Evolutionary conservation across 2,329 filamentous ascomycete species (phyloP).

Genomic region (Fusarium tricinctum): DNA sequence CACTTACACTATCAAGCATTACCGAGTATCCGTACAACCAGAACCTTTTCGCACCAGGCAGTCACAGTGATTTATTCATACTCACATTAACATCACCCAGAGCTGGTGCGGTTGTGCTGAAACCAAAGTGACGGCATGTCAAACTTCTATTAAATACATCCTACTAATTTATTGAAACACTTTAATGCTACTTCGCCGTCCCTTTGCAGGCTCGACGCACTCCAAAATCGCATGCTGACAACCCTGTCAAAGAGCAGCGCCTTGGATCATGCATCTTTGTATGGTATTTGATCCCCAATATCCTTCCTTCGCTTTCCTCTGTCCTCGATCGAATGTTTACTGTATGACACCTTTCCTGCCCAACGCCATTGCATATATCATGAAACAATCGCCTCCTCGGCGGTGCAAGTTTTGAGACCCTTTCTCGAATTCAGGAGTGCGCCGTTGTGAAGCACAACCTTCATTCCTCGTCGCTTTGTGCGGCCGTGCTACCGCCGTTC

Average conservation of each 20-base stretch:
- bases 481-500: conserved; percentile 57
- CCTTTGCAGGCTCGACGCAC: conserved; percentile 41
- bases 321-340: conserved; percentile 47
- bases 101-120: background rate
- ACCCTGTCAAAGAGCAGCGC: conserved; percentile 20
- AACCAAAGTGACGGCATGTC: conserved; percentile 40
- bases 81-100: background rate
- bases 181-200: conserved; percentile 38
- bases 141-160: conserved; percentile 61
- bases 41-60: background rate
- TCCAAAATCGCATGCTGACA: conserved; percentile 27
- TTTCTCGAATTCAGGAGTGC: conserved; percentile 10
- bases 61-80: background rate
- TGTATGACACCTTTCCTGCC: conserved; percentile 47
- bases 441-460: conserved; percentile 14
- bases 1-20: conserved; percentile 1
- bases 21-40: background rate
- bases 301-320: conserved; percentile 43
- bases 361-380: conserved; percentile 53
- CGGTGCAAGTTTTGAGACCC: conserved; percentile 31
- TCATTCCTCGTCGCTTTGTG: conserved; percentile 69
- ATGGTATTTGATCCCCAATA: conserved; percentile 48
- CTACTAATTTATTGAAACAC: conserved; percentile 53
- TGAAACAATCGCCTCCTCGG: conserved; percentile 47
- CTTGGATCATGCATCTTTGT: conserved; percentile 42